Evolutionary conservation across 768 basidiomycete genomes (phyloP), one percentile per base, ranked within the genome.

Genomic region (Collybiopsis luxurians): DNA sequence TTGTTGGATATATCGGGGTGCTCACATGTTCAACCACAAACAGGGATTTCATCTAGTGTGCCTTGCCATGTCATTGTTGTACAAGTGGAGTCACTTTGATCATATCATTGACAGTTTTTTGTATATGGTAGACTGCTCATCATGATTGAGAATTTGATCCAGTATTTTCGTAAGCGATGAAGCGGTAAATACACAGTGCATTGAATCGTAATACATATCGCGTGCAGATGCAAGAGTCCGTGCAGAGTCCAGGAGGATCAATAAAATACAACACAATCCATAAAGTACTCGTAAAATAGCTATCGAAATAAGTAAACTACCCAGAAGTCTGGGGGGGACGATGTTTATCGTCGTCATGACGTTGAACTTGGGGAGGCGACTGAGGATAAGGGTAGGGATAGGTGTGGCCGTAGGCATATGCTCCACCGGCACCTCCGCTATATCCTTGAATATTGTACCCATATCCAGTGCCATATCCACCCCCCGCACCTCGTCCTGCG

Each of bases 1-100:
- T 43, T 49, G 28, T 53, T 57, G 52, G 53, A 59, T 48, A 26
- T 51, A 30, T n/a, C 43, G 36, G 3, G 17, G 19, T 23, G 13
- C 26, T 26, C 31, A 46, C 4, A 28, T 9, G 2, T 13, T 21
- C 0, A 11, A n/a, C n/a, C n/a, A n/a, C n/a, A 4, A 12, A 0
- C 39, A 56, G 55, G 24, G 55, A 56, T 27, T 47, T 47, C 45
- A 30, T 56, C 23, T 56, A 38, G 48, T 21, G 36, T 38, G 36
- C 9, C 17, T 9, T 38, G n/a, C n/a, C n/a, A n/a, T n/a, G n/a
- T n/a, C n/a, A n/a, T n/a, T n/a, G n/a, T n/a, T 34, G 31, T 34
- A 34, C 31, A 34, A 34, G 31, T n/a, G n/a, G n/a, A n/a, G n/a
- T n/a, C n/a, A n/a, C n/a, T n/a, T n/a, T n/a, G n/a, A n/a, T n/a